Percentiles rank a stretch among this genome's conserved stretches.
Conservation (phyloP, 768 basidiomycete species). For the Mycena filopes region DNA sequence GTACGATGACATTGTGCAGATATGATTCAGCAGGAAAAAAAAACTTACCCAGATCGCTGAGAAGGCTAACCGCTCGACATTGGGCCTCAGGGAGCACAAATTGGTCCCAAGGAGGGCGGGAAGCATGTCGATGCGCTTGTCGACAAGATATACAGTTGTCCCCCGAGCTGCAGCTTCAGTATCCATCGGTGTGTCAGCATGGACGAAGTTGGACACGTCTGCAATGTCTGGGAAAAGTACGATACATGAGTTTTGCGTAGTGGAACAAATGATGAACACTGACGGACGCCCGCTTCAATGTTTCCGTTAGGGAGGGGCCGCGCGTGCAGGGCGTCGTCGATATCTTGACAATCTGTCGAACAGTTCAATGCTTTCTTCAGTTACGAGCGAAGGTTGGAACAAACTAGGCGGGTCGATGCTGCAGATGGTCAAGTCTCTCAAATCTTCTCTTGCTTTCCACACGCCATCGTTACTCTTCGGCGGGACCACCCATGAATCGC, state of each 20-base stretch:
- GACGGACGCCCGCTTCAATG: constrained; percentile 97
- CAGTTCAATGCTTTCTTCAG: neutral
- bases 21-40: neutral
- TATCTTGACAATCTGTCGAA: constrained; percentile 91
- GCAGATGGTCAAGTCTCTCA: constrained; percentile 87
- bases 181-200: constrained; percentile 95
- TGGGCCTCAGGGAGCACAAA: constrained; percentile 90
- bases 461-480: constrained; percentile 65
- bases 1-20: constrained; percentile 21
- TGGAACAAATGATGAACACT: constrained; percentile 50
- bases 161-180: constrained; percentile 94
- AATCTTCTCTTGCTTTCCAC: constrained; percentile 90
- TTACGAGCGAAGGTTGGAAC: constrained; percentile 17
- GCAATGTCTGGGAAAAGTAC: constrained; percentile 81
- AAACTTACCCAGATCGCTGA: constrained; percentile 94
- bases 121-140: constrained; percentile 99
- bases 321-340: constrained; percentile 97
- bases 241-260: constrained; percentile 4
- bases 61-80: constrained; percentile 95
- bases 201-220: constrained; percentile 97
- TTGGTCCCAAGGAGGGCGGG: constrained; percentile 95
- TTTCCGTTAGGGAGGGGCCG: constrained; percentile 88
- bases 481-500: constrained; percentile 93
- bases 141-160: constrained; percentile 97
- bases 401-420: constrained; percentile 96